phyloP scores from a whole-genome alignment of 139 green algal genomes.

The Nannochloris sp. region DNA sequence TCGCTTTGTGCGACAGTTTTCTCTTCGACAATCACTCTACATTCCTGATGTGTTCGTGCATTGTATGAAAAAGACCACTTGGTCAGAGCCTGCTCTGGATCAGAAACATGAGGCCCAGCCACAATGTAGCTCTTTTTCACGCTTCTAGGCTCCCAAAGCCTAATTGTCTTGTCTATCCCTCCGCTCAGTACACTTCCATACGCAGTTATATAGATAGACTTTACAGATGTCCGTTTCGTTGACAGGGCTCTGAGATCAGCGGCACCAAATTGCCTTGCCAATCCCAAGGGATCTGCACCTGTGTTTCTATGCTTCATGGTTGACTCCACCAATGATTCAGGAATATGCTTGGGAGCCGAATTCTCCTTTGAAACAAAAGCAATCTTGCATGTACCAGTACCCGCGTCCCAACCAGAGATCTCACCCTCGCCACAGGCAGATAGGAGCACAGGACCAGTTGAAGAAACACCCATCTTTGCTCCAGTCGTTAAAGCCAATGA shows the following conservation, averaged over 20 bases:
- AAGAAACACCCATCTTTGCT: slow-evolving; percentile 22
- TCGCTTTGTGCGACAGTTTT: background rate
- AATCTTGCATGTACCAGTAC: slow-evolving; percentile 32
- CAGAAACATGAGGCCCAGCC: slow-evolving; percentile 11
- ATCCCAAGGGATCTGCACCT: slow-evolving; percentile 12
- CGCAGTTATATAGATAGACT: slow-evolving; percentile 47
- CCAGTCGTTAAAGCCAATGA: slow-evolving; percentile 42
- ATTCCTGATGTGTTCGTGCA: too few relatives aligned
- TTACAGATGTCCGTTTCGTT: slow-evolving; percentile 3
- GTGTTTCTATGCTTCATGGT: background rate
- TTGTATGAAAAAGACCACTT: too few relatives aligned
- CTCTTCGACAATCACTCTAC: too few relatives aligned
- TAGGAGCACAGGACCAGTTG: slow-evolving; percentile 55
- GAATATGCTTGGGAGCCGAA: slow-evolving; percentile 12
- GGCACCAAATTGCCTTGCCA: slow-evolving; percentile 27
- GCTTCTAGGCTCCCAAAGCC: slow-evolving; percentile 48
- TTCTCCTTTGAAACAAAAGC: slow-evolving; percentile 21
- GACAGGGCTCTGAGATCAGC: slow-evolving; percentile 21
- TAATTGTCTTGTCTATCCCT: slow-evolving; percentile 47
- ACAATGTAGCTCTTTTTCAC: slow-evolving; percentile 59
- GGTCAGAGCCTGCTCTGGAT: slow-evolving; percentile 8
- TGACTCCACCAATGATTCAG: slow-evolving; percentile 25
- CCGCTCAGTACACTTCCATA: slow-evolving; percentile 51
- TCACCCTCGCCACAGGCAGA: slow-evolving; percentile 59
- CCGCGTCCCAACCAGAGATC: slow-evolving; percentile 71